phyloP scores from a whole-genome alignment of 352 stramenopile genomes.

The Phytophthora tubulina region DNA sequence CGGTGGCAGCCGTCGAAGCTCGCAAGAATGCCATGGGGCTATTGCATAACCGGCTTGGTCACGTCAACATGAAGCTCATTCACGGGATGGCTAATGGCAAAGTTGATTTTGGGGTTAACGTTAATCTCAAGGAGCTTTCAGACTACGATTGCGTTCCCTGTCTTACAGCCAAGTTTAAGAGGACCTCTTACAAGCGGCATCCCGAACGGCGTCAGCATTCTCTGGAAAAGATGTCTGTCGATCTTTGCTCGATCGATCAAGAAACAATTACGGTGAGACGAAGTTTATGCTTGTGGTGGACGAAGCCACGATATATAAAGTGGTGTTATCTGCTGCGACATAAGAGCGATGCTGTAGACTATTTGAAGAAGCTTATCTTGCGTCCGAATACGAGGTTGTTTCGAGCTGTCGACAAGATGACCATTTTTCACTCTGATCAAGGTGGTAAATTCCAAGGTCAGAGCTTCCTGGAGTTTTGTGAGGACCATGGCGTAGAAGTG shows the following conservation, averaged over 20 bases:
- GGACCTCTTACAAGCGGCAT: constrained; percentile 5
- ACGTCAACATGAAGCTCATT: constrained; percentile 23
- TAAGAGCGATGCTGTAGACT: constrained; percentile 8
- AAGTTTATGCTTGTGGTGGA: constrained; percentile 31
- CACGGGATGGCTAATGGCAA: neutral
- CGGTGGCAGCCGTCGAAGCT: constrained; percentile 1
- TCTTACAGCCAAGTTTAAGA: constrained; percentile 4
- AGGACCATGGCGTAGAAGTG: constrained; percentile 7
- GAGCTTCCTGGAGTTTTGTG: constrained; percentile 9
- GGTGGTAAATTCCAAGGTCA: constrained; percentile 30
- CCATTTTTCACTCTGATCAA: constrained; percentile 21
- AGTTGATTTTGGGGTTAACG: constrained; percentile 26
- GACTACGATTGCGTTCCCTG: constrained; percentile 19
- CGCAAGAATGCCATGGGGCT: constrained; percentile 19
- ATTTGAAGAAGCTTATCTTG: constrained; percentile 5
- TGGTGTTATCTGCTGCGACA: constrained; percentile 19
- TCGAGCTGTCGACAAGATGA: neutral
- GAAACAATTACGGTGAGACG: constrained; percentile 3
- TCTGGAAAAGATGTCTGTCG: constrained; percentile 10
- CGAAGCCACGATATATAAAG: constrained; percentile 34
- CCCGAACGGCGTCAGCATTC: neutral
- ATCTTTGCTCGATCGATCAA: constrained; percentile 17
- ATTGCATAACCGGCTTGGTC: constrained; percentile 19
- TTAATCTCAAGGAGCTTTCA: constrained; percentile 12
- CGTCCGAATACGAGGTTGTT: constrained; percentile 21